phyloP scores from a whole-genome alignment of 495 filamentous ascomycete species.

The Aspergillus hancockii region DNA sequence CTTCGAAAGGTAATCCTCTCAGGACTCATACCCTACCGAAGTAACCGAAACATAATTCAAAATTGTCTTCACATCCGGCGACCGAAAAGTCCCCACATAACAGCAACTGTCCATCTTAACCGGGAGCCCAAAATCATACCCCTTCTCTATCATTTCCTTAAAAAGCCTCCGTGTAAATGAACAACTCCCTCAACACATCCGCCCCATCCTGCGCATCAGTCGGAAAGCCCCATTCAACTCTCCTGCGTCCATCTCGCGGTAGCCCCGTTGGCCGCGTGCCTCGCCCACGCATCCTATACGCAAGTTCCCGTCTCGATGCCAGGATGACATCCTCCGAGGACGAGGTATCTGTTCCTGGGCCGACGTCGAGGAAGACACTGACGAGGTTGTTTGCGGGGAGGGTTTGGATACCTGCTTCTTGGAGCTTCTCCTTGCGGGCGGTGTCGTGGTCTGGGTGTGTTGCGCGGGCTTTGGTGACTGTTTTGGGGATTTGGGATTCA shows the following conservation, averaged over 20 bases:
- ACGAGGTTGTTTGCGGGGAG: background rate
- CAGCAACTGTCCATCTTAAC: background rate
- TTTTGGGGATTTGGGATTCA: too few species aligned
- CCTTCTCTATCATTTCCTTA: background rate
- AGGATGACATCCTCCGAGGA: background rate
- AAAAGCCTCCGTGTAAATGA: background rate
- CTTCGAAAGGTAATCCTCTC: background rate
- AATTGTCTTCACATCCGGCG: background rate
- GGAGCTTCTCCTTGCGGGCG: too few species aligned
- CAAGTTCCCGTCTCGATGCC: background rate
- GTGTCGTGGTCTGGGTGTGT: too few species aligned
- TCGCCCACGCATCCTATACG: background rate
- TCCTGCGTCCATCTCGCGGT: background rate
- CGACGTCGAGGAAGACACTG: background rate
- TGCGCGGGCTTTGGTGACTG: too few species aligned
- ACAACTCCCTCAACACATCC: background rate
- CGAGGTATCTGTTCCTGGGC: background rate
- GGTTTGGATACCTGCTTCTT: too few species aligned
- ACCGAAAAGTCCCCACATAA: background rate
- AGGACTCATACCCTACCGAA: background rate
- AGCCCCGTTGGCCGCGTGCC: background rate
- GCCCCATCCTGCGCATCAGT: background rate
- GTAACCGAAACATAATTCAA: background rate
- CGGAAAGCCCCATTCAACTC: background rate
- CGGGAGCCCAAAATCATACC: background rate